phyloP scores from a whole-genome alignment of 139 green algal genomes.

The Haematococcus lacustris region DNA sequence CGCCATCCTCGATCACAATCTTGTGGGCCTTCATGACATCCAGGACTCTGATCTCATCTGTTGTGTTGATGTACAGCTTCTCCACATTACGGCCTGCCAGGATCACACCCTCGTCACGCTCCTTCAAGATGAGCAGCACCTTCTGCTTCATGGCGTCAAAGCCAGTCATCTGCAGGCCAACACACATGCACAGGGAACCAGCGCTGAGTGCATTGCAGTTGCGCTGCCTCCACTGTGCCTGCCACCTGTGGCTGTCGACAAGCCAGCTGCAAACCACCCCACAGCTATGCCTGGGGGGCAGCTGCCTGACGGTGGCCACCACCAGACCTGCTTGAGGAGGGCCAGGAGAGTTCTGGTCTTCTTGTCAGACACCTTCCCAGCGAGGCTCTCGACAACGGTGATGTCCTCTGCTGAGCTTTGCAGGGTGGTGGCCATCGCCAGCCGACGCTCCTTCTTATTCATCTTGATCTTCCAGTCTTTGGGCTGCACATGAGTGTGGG shows the following conservation, averaged over 20 bases:
- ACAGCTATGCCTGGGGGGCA: no score
- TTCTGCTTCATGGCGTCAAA: constrained; percentile 44
- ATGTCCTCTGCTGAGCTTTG: constrained; percentile 78
- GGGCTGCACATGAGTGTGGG: constrained; percentile 65
- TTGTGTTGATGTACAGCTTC: constrained; percentile 56
- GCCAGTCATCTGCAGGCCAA: no score
- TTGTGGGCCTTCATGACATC: constrained; percentile 88
- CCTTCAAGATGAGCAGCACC: constrained; percentile 65
- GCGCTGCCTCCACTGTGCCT: no score
- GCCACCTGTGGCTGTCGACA: no score
- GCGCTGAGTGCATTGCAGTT: no score
- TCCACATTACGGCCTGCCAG: constrained; percentile 53
- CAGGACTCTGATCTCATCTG: constrained; percentile 49
- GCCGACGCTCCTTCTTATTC: constrained; percentile 97
- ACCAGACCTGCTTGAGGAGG: constrained; percentile 60
- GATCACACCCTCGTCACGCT: constrained; percentile 49
- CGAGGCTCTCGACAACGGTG: constrained; percentile 76
- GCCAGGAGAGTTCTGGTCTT: constrained; percentile 83
- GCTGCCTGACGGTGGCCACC: no score
- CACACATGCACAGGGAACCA: no score
- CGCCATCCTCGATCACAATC: constrained; percentile 81
- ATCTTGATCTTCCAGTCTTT: constrained; percentile 96
- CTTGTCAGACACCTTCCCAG: constrained; percentile 36
- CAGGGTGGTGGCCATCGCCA: constrained; percentile 90
- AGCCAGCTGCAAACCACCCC: no score